Evolutionary conservation across 2,329 filamentous ascomycete genomes (phyloP), one percentile per base, ranked within the genome.

Genomic region (Aspergillus transmontanensis): DNA sequence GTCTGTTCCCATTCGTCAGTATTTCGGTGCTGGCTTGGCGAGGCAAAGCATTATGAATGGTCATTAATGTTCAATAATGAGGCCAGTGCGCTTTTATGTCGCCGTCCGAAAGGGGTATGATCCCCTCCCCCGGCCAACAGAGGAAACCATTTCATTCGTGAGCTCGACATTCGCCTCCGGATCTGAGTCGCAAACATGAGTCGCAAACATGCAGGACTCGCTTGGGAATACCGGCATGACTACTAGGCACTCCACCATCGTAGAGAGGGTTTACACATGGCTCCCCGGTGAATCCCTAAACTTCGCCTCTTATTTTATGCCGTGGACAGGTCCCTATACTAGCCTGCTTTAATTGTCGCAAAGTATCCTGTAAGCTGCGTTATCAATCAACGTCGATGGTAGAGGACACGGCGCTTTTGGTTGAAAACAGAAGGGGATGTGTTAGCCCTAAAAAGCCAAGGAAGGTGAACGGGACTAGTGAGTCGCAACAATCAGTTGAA

Each of bases 81-180:
- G 51, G 51, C 28, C 51, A 55, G 51, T 55, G 51, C 51, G 34
- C 21, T 28, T 39, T 21, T 10, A n/a, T 54, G 51, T 54, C 51
- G 51, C 51, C 19, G n/a, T 54, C 51, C 51, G 6, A 54, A 54
- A 34, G 4, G 32, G 51, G 51, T 12, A 34, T 23, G 23, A 36
- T 32, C 26, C 46, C 26, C 11, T 5, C 12, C 23, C 21, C 21
- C 23, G 23, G 12, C 12, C 34, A 6, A 36, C 12, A 36, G 34
- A 36, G 34, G 6, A 6, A 30, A n/a, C 10, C 26, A 30, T 50
- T 16, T 9, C 46, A n/a, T 50, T 9, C 26, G 26, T 30, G 16
- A 10, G 30, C 23, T 50, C 23, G 14, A 30, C 11, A 23, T 21
- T 10, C 46, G 28, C 26, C 28, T 54, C 30, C n/a, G 36, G 28